These are phyloP conservation scores for Umbelopsis ramanniana DNA, from an alignment of 192 early-diverging fungal genomes.

Conservation along the genomic window DNA sequence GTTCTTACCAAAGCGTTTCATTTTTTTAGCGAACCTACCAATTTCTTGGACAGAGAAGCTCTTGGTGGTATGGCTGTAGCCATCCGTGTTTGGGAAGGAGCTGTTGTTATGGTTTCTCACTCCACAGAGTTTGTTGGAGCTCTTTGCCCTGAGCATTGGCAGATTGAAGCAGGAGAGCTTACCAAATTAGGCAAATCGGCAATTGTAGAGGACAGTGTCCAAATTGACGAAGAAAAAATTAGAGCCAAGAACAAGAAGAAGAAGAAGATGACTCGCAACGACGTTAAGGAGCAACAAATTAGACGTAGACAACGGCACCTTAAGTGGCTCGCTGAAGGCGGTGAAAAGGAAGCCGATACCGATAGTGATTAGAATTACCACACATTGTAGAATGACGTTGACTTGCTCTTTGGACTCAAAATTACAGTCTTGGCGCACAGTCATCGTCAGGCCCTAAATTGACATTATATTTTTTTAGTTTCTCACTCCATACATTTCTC, in stretches of 20 bases:
- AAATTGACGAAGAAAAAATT: conserved; percentile 49
- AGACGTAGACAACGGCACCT: conserved; percentile 55
- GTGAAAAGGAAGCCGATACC: conserved; percentile 37
- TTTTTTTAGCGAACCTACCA: conserved; percentile 51
- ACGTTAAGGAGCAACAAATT: conserved; percentile 51
- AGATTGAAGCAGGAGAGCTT: conserved; percentile 59
- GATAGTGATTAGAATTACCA: conserved; percentile 30
- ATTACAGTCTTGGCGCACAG: neutral
- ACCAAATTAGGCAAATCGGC: conserved; percentile 48
- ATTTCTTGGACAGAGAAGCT: conserved; percentile 78
- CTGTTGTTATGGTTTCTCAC: conserved; percentile 85
- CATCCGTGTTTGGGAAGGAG: conserved; percentile 74
- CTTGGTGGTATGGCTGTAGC: conserved; percentile 75
- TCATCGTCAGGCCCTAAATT: conserved; percentile 7
- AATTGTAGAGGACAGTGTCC: conserved; percentile 46
- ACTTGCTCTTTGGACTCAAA: neutral
- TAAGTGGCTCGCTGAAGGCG: conserved; percentile 49
- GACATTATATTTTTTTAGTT: conserved; percentile 5
- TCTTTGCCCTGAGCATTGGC: conserved; percentile 74
- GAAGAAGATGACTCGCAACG: conserved; percentile 61
- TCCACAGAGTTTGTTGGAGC: conserved; percentile 73
- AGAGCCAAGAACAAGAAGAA: conserved; percentile 56
- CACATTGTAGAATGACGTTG: conserved; percentile 20
- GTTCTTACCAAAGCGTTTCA: conserved; percentile 50
- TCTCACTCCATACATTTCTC: neutral